Evolutionary conservation across 2,329 filamentous ascomycete species (phyloP), one percentile per base, ranked within the genome.

Genomic region (Trichoderma polysporum): DNA sequence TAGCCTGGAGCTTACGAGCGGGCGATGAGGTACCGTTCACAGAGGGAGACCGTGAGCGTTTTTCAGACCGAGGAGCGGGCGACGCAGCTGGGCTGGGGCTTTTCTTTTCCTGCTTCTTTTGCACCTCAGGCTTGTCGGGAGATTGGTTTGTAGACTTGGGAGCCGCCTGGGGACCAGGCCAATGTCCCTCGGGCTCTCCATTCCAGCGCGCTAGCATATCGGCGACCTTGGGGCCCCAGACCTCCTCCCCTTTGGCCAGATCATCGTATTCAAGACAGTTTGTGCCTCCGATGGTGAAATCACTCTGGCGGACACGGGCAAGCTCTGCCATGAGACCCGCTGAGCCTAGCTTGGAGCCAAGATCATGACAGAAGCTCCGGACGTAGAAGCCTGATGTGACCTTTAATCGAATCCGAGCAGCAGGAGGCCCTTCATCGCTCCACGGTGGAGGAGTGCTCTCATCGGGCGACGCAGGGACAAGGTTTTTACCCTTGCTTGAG

Each of bases 341-440:
- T 13, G 93, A 97, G 61, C 87, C 88, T 15, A 97, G 84, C 71
- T 92, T 93, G 71, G 89, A 83, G 25, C 94, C 95, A 3, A 99
- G 85, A 74, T 99, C 95, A 76, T 98, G 93, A 73, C 93, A 94
- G 72, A 99, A 88, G 67, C 91, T 96, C 69, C 95, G 91, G 15
- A 99, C 94, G 78, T 99, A 99, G 83, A 97, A 99, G 45, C 95
- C 95, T 0, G 93, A 97, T 2, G 93, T 93, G 60, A 97, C 94
- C 0, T 92, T 97, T 87, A 99, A 93, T 66, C 91, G 89, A 68
- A 99, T 88, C 74, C 88, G 90, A 57, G 88, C 91, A 0, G 94
- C 95, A 1, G 94, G 88, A 1, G 93, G 88, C 0, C 85, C 87
- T 74, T 88, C 81, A 76, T 83, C 86, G 45, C 80, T 82, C 86